phyloP scores from a whole-genome alignment of 2,329 filamentous ascomycete genomes.

The Bipolaris bicolor region DNA sequence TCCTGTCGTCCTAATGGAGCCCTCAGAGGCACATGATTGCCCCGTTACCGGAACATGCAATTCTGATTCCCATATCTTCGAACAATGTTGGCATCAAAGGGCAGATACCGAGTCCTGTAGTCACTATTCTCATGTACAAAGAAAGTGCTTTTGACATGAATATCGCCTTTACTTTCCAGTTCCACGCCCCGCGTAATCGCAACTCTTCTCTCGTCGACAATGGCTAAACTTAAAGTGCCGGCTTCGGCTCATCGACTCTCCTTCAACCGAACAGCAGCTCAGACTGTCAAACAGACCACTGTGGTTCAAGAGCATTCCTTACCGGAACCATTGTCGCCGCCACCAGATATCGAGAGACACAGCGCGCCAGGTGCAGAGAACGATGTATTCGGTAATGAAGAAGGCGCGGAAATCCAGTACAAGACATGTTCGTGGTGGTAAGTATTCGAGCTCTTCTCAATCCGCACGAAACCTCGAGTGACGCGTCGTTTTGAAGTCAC shows the following conservation, averaged over 20 bases:
- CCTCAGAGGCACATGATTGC: not conserved
- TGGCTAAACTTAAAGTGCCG: not conserved
- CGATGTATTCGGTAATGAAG: conserved; percentile 37
- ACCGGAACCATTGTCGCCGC: not conserved
- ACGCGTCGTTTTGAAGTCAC: not conserved
- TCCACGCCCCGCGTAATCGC: no score
- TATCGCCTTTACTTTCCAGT: no score
- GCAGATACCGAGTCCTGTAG: not conserved
- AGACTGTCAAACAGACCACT: not conserved
- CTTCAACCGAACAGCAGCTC: not conserved
- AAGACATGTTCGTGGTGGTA: conserved; percentile 59
- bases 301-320: not conserved
- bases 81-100: not conserved
- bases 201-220: not conserved
- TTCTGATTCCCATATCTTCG: not conserved
- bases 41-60: not conserved
- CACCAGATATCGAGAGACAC: conserved; percentile 24
- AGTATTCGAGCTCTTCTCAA: not conserved
- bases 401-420: conserved; percentile 55
- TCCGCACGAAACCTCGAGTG: not conserved
- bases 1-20: not conserved
- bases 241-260: not conserved
- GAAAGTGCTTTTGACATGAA: not conserved
- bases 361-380: not conserved
- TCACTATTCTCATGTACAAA: not conserved